Percentiles rank a stretch among this genome's conserved stretches.
Evolutionary conservation across 2,329 filamentous ascomycete genomes (phyloP).

Genomic region (Pseudogymnoascus sp.): DNA sequence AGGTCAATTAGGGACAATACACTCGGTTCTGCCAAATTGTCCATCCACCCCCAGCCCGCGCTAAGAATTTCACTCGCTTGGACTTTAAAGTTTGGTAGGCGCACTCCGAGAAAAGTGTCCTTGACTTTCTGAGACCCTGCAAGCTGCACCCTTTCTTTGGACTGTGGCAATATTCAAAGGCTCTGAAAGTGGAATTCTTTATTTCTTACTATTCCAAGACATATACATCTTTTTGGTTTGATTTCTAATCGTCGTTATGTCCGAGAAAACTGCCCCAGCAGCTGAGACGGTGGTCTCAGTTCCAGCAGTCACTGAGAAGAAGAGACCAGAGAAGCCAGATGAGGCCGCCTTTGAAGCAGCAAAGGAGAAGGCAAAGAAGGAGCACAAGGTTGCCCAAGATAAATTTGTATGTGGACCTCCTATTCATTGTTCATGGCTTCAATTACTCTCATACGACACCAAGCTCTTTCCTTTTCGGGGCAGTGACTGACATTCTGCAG

Average conservation of each 20-base stretch:
- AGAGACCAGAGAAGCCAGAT: slow-evolving; percentile 78
- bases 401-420: slow-evolving; percentile 45
- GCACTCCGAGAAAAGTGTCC: slow-evolving; percentile 10
- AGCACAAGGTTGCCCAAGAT: slow-evolving; percentile 68
- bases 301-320: slow-evolving; percentile 30
- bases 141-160: slow-evolving; percentile 7
- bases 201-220: neutral
- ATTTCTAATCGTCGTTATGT: neutral
- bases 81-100: slow-evolving; percentile 1
- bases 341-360: slow-evolving; percentile 73
- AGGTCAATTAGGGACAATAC: neutral
- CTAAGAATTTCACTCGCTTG: slow-evolving; percentile 10
- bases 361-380: slow-evolving; percentile 77
- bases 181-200: neutral
- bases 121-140: slow-evolving; percentile 8
- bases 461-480: slow-evolving; percentile 10
- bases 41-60: neutral
- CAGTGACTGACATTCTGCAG: slow-evolving; percentile 39
- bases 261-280: slow-evolving; percentile 3
- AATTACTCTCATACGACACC: neutral
- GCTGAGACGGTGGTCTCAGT: slow-evolving; percentile 3
- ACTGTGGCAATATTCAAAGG: neutral
- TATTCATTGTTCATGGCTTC: neutral
- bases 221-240: neutral
- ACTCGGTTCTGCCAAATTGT: neutral